Conservation (phyloP, 345 rosid genomes). For the Hibiscus mutabilis region DNA sequence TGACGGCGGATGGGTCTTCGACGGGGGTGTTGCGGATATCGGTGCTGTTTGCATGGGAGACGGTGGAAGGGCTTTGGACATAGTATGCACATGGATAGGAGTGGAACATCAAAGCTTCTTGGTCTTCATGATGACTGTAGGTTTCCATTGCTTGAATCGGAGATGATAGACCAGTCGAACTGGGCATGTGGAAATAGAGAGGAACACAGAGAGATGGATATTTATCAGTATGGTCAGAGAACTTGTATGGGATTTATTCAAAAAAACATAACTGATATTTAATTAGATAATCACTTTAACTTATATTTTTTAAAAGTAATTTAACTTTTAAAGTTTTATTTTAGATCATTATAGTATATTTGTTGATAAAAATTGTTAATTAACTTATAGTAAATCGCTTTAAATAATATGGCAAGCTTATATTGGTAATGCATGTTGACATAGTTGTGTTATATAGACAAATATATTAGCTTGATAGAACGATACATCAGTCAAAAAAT, state of each 20-base stretch:
- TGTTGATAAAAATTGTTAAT: too few relatives aligned
- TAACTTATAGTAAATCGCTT: too few relatives aligned
- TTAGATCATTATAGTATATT: too few relatives aligned
- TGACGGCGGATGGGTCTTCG: conserved; percentile 21
- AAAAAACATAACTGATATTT: too few relatives aligned
- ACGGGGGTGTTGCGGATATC: conserved; percentile 12
- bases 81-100: conserved; percentile 45
- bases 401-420: too few relatives aligned
- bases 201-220: background rate
- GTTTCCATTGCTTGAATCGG: conserved; percentile 16
- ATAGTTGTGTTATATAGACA: too few relatives aligned
- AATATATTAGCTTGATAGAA: too few relatives aligned
- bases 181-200: background rate
- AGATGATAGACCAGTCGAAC: background rate
- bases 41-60: conserved; percentile 45
- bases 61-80: conserved; percentile 72
- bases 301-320: too few relatives aligned
- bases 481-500: too few relatives aligned
- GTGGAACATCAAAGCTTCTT: conserved; percentile 30
- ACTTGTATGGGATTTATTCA: background rate
- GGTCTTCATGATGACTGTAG: conserved; percentile 33
- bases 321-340: too few relatives aligned
- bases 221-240: background rate
- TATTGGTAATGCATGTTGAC: too few relatives aligned
- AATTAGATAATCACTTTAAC: too few relatives aligned